These are phyloP conservation scores for Bryoerythrophyllum caledonicum DNA, from an alignment of 225 moss, liverwort and hornwort genomes.

Conservation along the genomic window DNA sequence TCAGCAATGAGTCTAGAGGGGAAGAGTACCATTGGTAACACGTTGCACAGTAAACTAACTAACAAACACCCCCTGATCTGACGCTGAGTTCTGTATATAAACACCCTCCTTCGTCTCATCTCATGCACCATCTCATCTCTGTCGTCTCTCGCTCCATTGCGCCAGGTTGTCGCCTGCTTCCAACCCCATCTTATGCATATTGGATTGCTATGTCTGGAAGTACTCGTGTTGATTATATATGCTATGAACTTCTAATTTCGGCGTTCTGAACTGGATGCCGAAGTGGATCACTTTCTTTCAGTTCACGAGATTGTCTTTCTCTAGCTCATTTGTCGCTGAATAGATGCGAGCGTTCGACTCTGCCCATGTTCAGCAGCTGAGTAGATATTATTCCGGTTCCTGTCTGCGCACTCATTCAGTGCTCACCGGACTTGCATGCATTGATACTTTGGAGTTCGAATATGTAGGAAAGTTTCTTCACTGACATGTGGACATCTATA, in stretches of 20 bases:
- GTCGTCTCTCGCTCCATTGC: constrained; percentile 1
- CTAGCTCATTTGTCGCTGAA: too few relatives aligned
- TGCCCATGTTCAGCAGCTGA: too few relatives aligned
- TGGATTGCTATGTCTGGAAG: background rate
- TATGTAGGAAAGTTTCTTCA: background rate
- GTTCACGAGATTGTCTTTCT: too few relatives aligned
- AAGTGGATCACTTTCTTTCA: too few relatives aligned
- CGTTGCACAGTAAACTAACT: too few relatives aligned
- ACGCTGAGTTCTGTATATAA: too few relatives aligned
- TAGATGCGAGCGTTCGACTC: too few relatives aligned
- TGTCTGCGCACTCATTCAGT: background rate
- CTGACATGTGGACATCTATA: constrained; percentile 9
- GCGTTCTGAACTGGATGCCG: too few relatives aligned
- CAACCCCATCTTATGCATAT: background rate
- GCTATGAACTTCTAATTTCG: background rate
- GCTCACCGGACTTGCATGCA: background rate
- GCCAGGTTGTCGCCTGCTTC: background rate
- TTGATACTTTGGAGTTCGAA: background rate
- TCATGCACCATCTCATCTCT: constrained; percentile 12
- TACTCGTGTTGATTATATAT: background rate
- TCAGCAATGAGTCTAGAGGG: background rate
- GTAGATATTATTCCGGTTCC: too few relatives aligned
- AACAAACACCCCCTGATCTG: background rate
- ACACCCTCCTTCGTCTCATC: background rate
- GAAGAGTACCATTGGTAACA: background rate